Evolutionary conservation across 768 basidiomycete species (phyloP).

Genomic region (Podaxis sp.): DNA sequence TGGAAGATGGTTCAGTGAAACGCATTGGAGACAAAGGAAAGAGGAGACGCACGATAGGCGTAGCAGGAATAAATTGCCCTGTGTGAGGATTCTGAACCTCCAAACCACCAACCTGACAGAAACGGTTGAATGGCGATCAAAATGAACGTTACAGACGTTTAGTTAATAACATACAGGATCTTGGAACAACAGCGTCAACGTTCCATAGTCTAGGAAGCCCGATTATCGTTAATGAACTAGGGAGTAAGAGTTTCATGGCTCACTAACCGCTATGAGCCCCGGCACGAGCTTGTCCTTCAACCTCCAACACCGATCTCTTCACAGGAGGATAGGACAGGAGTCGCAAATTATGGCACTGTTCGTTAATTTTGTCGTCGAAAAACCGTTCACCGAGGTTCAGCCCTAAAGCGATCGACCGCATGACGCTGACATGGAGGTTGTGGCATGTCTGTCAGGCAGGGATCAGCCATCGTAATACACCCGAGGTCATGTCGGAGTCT

Average conservation of each 20-base stretch:
- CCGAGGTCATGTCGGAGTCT: not conserved
- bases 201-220: constrained; percentile 61
- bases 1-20: constrained; percentile 1
- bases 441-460: constrained; percentile 58
- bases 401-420: constrained; percentile 85
- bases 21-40: constrained; percentile 6
- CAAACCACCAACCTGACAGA: constrained; percentile 65
- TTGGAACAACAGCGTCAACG: constrained; percentile 81
- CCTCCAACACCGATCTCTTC: constrained; percentile 49
- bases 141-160: not conserved
- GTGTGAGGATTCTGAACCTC: constrained; percentile 84
- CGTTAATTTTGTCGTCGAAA: constrained; percentile 73
- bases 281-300: constrained; percentile 74
- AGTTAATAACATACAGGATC: constrained; percentile 46
- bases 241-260: constrained; percentile 9
- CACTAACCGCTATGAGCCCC: constrained; percentile 73
- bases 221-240: not conserved
- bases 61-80: constrained; percentile 65
- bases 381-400: constrained; percentile 69
- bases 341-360: constrained; percentile 79
- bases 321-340: constrained; percentile 83
- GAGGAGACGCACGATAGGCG: constrained; percentile 60
- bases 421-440: constrained; percentile 68
- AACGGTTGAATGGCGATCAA: not conserved
- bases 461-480: constrained; percentile 9